These are phyloP conservation scores for Penicillium sp. DNA, from an alignment of 2,329 filamentous ascomycete genomes.

Conservation along the genomic window DNA sequence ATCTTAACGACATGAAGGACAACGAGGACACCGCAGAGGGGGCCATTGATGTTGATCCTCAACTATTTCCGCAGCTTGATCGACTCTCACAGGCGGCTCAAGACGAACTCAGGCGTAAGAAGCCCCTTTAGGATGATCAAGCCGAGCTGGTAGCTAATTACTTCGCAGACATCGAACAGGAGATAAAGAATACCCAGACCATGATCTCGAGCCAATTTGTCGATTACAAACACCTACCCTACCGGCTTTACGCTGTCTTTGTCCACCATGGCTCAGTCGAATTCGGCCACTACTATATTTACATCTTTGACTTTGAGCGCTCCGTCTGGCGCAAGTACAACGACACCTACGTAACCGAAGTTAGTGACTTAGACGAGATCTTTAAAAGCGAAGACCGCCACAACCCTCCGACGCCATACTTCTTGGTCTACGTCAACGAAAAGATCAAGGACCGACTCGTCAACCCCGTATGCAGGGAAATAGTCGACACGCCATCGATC, in stretches of 20 bases:
- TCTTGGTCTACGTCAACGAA: conserved; percentile 80
- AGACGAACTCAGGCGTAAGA: conserved; percentile 52
- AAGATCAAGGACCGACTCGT: conserved; percentile 64
- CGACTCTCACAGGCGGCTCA: conserved; percentile 51
- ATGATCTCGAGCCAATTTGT: conserved; percentile 65
- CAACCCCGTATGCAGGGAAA: conserved; percentile 60
- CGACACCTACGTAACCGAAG: conserved; percentile 77
- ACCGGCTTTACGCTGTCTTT: conserved; percentile 88
- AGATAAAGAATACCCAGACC: conserved; percentile 56
- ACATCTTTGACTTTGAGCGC: conserved; percentile 86
- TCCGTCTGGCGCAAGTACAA: conserved; percentile 93
- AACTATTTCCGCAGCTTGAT: conserved; percentile 50
- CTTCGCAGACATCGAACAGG: conserved; percentile 39
- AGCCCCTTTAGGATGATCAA: neutral
- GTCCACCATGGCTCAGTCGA: conserved; percentile 74
- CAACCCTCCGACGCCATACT: conserved; percentile 76
- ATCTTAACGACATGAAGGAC: conserved; percentile 46
- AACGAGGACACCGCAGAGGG: conserved; percentile 37
- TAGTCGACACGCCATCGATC: conserved; percentile 28
- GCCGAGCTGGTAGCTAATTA: conserved; percentile 16
- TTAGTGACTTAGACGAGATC: conserved; percentile 68
- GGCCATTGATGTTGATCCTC: conserved; percentile 48
- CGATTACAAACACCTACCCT: conserved; percentile 69
- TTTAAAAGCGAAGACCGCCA: conserved; percentile 67
- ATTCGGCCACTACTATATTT: conserved; percentile 95